Base-by-base conservation (phyloP, 2,329 filamentous ascomycete species). In the Botrytis fragariae region DNA sequence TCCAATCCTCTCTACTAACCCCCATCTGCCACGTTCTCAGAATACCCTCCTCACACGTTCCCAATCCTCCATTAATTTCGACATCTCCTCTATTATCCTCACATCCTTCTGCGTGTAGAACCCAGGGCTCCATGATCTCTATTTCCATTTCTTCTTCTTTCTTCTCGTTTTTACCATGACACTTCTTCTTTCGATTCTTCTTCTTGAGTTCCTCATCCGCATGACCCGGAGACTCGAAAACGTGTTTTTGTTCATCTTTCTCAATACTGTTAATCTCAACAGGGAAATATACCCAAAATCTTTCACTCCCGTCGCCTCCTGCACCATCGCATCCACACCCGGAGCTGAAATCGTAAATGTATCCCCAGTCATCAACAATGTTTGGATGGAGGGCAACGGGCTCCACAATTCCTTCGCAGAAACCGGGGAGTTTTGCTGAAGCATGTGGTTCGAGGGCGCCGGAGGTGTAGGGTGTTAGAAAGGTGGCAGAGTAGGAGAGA, bases 241-340 rank as follows among this genome's bases (percentile, higher is more conserved):
- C 4, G 6, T 57, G 51, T 57, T 18, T 32, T n/a, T 18, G 10
- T 14, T 65, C 10, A 9, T 29, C n/a, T 37, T 14, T 29, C 6
- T 57, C 51, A 57, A 18, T 18, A 18, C 51, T 57, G 22, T 22
- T 10, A 0, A 22, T 12, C 16, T 44, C 57, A 10, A 63, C 14
- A 1, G 69, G 59, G 5, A 71, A 71, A 32, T 71, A 63, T 48
- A 62, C 45, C 69, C 59, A 62, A 22, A 71, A 71, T 14, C 69
- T 37, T 29, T 48, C 54, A 14, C n/a, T 32, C 9, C 59, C 69
- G 1, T 67, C 44, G 3, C 25, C 44, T 14, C 20, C 44, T 4
- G 16, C 10, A 2, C 44, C 32, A 14, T 48, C 37, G 45, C 57
- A 69, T 6, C 25, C 32, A 22, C 44, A 63, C 18, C 12, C 42